A percentile compares a stretch with the other conserved stretches of the same genome.
These are phyloP conservation scores for Blastocystis sp. DNA, from an alignment of 352 stramenopile genomes.

Conservation along the genomic window DNA sequence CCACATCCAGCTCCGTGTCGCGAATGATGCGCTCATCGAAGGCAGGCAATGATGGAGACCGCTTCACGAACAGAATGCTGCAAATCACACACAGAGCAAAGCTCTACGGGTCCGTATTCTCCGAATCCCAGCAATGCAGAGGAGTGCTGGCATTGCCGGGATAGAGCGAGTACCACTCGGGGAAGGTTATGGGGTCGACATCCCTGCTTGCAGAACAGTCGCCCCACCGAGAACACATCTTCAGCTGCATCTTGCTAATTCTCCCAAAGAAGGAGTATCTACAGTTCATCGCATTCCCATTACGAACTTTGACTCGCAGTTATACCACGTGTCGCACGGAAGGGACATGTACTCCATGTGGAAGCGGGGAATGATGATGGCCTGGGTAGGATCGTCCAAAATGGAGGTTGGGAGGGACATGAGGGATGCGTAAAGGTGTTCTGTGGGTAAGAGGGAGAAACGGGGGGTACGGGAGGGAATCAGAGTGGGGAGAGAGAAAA, in stretches of 20 bases:
- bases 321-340: conserved; percentile 26
- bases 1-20: background rate
- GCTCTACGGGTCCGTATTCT: background rate
- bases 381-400: background rate
- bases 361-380: conserved; percentile 18
- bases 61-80: background rate
- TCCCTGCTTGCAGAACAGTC: background rate
- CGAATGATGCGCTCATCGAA: conserved; percentile 21
- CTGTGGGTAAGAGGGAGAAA: background rate
- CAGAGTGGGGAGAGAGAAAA: background rate
- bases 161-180: conserved; percentile 19
- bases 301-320: background rate
- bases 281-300: background rate
- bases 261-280: background rate
- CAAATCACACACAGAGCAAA: background rate
- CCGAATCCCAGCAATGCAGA: background rate
- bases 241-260: background rate
- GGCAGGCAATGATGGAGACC: background rate
- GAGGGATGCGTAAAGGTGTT: background rate
- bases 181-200: background rate
- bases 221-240: background rate
- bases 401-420: background rate
- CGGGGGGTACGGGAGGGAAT: background rate
- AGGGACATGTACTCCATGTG: background rate
- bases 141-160: background rate